phyloP scores from a whole-genome alignment of 176 grass and related monocot genomes.

The Hyparrhenia diplandra region DNA sequence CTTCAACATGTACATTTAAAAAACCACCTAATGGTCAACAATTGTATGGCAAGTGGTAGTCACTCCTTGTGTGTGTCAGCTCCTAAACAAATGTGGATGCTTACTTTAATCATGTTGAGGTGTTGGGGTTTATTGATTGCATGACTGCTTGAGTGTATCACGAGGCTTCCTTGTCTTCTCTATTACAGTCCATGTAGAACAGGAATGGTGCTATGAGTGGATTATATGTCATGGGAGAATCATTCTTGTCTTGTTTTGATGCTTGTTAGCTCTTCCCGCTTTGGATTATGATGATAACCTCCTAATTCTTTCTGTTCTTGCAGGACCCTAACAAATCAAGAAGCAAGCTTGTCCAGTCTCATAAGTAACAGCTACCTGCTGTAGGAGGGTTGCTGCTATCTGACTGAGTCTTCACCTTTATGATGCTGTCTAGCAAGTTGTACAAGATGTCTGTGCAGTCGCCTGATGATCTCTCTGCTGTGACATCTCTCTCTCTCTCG shows the following conservation, averaged over 20 bases:
- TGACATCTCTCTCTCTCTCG: constrained; percentile 3
- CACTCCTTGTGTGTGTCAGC: constrained; percentile 16
- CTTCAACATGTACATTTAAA: constrained; percentile 9
- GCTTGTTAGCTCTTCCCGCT: constrained; percentile 7
- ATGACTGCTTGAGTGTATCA: not conserved
- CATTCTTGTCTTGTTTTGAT: constrained; percentile 1
- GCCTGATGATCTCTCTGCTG: constrained; percentile 35
- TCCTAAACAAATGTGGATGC: constrained; percentile 24
- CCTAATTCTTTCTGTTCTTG: constrained; percentile 27
- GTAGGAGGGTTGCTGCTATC: not conserved
- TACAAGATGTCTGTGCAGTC: constrained; percentile 23
- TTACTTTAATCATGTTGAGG: constrained; percentile 16
- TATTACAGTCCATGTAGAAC: constrained; percentile 11
- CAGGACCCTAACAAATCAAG: constrained; percentile 23
- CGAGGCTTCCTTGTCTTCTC: constrained; percentile 2
- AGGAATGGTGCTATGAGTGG: not conserved
- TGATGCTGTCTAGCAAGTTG: constrained; percentile 6
- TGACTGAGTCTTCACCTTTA: not conserved
- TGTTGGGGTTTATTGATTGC: constrained; percentile 14
- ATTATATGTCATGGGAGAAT: not conserved
- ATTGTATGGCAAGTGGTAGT: constrained; percentile 30
- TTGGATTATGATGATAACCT: constrained; percentile 10
- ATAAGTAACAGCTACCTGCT: not conserved
- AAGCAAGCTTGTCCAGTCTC: not conserved
- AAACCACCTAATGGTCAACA: constrained; percentile 15